phyloP scores from a whole-genome alignment of 352 stramenopile genomes.

The Peronosclerospora sorghi region DNA sequence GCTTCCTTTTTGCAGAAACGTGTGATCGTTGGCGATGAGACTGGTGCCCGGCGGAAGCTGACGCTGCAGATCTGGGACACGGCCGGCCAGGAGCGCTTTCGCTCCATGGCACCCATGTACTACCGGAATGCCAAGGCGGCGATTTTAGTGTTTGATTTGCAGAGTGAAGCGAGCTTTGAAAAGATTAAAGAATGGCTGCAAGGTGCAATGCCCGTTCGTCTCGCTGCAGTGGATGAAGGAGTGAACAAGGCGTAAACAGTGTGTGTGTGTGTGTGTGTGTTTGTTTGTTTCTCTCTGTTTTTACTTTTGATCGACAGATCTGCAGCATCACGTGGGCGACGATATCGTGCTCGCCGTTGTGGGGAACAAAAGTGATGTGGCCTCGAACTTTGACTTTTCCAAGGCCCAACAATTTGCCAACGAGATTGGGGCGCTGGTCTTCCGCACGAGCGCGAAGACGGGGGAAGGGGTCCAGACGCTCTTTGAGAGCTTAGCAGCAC shows the following conservation, averaged over 20 bases:
- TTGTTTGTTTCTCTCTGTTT: slow-evolving; percentile 2
- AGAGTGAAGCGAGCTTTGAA: slow-evolving; percentile 64
- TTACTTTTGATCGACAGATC: slow-evolving; percentile 20
- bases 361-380: slow-evolving; percentile 74
- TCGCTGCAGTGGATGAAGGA: not conserved
- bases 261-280: not conserved
- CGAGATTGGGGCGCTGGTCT: slow-evolving; percentile 76
- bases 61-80: slow-evolving; percentile 84
- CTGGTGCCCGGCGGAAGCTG: slow-evolving; percentile 51
- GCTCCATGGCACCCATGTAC: slow-evolving; percentile 86
- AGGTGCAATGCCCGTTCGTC: slow-evolving; percentile 15
- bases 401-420: slow-evolving; percentile 62
- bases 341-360: slow-evolving; percentile 78
- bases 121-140: slow-evolving; percentile 84
- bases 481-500: slow-evolving; percentile 60
- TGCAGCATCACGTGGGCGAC: slow-evolving; percentile 65
- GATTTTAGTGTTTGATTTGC: slow-evolving; percentile 81
- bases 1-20: slow-evolving; percentile 83
- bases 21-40: slow-evolving; percentile 50
- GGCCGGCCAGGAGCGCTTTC: slow-evolving; percentile 44
- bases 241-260: not conserved
- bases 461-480: slow-evolving; percentile 64
- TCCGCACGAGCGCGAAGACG: slow-evolving; percentile 72
- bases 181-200: slow-evolving; percentile 84
- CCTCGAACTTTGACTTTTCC: slow-evolving; percentile 52